phyloP scores from a whole-genome alignment of 352 stramenopile species.

The Pythium volutum region DNA sequence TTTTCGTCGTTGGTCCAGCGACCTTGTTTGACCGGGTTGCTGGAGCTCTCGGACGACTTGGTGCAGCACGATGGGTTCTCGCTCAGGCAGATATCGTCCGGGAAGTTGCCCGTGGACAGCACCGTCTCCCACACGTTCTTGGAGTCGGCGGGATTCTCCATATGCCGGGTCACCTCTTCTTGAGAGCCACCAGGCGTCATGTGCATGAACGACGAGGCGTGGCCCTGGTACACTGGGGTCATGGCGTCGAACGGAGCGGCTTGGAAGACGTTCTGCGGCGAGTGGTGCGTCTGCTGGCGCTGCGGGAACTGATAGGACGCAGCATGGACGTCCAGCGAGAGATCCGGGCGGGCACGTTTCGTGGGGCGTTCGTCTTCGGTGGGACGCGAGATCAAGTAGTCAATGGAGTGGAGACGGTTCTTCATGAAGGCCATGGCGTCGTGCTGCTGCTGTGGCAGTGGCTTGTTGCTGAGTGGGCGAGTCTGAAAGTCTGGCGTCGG shows the following conservation, averaged over 20 bases:
- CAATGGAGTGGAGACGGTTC: slow-evolving; percentile 28
- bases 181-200: slow-evolving; percentile 4
- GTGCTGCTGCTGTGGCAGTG: background rate
- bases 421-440: slow-evolving; percentile 12
- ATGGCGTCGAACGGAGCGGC: background rate
- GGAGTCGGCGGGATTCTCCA: slow-evolving; percentile 17
- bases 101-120: slow-evolving; percentile 54
- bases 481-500: slow-evolving; percentile 6
- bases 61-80: slow-evolving; percentile 33
- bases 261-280: slow-evolving; percentile 5
- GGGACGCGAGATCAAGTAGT: slow-evolving; percentile 22
- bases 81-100: slow-evolving; percentile 54
- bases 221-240: slow-evolving; percentile 14
- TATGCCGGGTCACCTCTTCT: slow-evolving; percentile 13
- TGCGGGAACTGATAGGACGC: background rate
- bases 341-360: slow-evolving; percentile 20
- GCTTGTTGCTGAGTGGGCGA: slow-evolving; percentile 4
- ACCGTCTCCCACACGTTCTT: slow-evolving; percentile 70
- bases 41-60: slow-evolving; percentile 11
- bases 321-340: slow-evolving; percentile 14
- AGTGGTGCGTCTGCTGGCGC: slow-evolving; percentile 6
- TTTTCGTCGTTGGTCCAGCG: slow-evolving; percentile 58
- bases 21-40: slow-evolving; percentile 42
- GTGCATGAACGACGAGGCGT: slow-evolving; percentile 11
- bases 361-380: slow-evolving; percentile 6